phyloP scores from a whole-genome alignment of 2,329 filamentous ascomycete genomes.

The Phialemoniopsis sp. region DNA sequence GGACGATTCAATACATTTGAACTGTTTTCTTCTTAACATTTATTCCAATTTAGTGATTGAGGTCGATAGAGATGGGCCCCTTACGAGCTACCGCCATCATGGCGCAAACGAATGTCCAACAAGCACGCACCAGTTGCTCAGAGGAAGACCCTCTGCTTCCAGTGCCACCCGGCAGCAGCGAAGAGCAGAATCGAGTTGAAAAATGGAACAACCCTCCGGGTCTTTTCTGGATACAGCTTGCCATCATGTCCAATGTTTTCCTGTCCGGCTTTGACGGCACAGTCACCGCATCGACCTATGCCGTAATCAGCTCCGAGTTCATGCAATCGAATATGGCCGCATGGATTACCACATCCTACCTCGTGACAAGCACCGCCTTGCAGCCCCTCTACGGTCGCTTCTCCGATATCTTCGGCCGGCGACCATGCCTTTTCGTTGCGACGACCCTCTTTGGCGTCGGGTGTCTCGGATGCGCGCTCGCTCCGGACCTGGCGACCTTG shows the following conservation, averaged over 20 bases:
- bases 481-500: conserved; percentile 52
- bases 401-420: conserved; percentile 65
- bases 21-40: too few relatives aligned
- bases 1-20: too few relatives aligned
- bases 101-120: too few relatives aligned
- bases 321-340: conserved; percentile 67
- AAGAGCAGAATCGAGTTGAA: too few relatives aligned
- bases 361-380: conserved; percentile 68
- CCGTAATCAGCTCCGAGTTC: conserved; percentile 72
- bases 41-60: too few relatives aligned
- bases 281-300: conserved; percentile 69
- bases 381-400: conserved; percentile 69
- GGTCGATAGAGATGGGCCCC: too few relatives aligned
- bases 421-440: conserved; percentile 60
- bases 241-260: conserved; percentile 63
- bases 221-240: conserved; percentile 55
- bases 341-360: conserved; percentile 70
- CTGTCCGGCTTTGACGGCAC: conserved; percentile 68
- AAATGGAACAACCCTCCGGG: conserved; percentile 47
- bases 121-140: too few relatives aligned
- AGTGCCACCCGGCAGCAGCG: too few relatives aligned
- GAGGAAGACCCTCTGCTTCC: too few relatives aligned
- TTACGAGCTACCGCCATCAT: too few relatives aligned
- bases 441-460: conserved; percentile 58
- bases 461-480: conserved; percentile 61